Evolutionary conservation across 441 rosid species (phyloP).

Genomic region (Populus hybrid): DNA sequence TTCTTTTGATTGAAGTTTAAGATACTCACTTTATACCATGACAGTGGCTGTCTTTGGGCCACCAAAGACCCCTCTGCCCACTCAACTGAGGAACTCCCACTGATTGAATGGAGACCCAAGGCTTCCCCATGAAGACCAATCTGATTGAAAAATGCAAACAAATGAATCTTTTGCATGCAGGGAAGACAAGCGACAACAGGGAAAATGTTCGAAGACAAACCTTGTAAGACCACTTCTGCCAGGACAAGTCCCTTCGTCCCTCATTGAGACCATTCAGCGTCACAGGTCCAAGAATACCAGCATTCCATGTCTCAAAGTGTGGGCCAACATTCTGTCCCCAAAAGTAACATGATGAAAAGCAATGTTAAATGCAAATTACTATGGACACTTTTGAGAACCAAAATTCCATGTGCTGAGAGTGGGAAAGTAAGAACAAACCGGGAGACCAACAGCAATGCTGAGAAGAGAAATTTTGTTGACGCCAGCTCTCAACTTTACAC

Average conservation of each 20-base stretch:
- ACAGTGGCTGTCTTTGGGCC: conserved; percentile 74
- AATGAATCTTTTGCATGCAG: conserved; percentile 10
- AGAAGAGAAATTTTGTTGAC: conserved; percentile 72
- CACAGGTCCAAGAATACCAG: conserved; percentile 95
- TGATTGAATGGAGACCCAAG: conserved; percentile 79
- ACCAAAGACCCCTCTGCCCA: conserved; percentile 83
- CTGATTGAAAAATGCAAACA: conserved; percentile 34
- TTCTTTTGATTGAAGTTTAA: not conserved
- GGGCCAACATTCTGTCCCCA: conserved; percentile 85
- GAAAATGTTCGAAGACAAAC: conserved; percentile 31
- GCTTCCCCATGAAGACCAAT: conserved; percentile 90
- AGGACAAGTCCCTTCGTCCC: conserved; percentile 81
- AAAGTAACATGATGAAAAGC: conserved; percentile 11
- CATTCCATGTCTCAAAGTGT: conserved; percentile 95
- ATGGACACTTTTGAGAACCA: not conserved
- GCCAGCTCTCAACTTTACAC: conserved; percentile 74
- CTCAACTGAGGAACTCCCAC: conserved; percentile 83
- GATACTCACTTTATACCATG: conserved; percentile 82
- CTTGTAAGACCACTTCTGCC: conserved; percentile 99
- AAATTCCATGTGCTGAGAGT: not conserved
- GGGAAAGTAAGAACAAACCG: conserved; percentile 47
- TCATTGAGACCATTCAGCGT: conserved; percentile 65
- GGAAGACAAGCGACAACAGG: not conserved
- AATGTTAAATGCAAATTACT: conserved; percentile 10
- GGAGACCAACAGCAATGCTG: conserved; percentile 94